A percentile compares a stretch with the other conserved stretches of the same genome.
Conservation (phyloP, 768 basidiomycete species). For the Serendipita vermifera region DNA sequence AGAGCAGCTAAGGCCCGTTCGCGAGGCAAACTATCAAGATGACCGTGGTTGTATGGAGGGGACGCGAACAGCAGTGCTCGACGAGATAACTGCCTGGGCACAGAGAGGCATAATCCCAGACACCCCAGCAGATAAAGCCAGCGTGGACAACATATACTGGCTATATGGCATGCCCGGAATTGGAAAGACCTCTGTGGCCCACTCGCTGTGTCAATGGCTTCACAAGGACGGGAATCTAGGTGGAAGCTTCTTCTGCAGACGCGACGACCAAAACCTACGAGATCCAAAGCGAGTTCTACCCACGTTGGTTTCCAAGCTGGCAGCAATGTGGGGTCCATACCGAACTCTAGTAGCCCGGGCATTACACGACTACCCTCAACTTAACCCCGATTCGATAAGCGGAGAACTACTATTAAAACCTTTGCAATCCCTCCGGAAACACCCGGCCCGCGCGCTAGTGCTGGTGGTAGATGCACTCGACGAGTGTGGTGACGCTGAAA, state of each 20-base stretch:
- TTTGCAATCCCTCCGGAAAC: neutral
- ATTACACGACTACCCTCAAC: neutral
- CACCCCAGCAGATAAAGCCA: no score
- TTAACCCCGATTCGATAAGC: neutral
- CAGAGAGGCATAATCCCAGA: no score
- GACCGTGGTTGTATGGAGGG: neutral
- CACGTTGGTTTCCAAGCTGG: neutral
- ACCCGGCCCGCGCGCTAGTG: neutral
- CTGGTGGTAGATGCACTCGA: neutral
- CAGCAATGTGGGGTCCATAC: neutral
- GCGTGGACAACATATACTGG: constrained; percentile 1
- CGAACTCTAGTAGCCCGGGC: neutral
- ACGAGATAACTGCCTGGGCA: neutral
- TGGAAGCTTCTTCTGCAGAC: neutral
- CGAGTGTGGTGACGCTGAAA: neutral
- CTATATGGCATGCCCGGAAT: neutral
- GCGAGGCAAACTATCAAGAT: neutral
- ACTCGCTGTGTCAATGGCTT: neutral
- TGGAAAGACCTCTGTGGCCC: neutral
- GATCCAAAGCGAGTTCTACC: neutral
- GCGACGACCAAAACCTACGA: neutral
- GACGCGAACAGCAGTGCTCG: neutral
- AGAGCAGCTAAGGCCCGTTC: neutral
- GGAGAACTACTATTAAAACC: neutral
- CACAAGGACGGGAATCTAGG: neutral